phyloP scores from a whole-genome alignment of 2,329 filamentous ascomycete species.

The Nemania bipapillata region DNA sequence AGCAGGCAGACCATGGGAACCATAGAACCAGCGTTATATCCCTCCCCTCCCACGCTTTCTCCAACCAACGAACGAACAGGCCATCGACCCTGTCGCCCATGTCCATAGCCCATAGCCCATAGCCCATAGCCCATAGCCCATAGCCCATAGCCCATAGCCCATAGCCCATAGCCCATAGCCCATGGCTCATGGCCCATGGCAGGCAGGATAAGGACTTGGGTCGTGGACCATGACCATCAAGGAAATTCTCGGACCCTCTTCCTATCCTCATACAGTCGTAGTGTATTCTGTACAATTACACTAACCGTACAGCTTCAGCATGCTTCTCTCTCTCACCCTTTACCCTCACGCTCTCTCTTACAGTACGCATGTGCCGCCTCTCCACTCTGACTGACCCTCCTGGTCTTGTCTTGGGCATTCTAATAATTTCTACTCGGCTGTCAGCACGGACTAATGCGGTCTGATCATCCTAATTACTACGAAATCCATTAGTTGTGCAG shows the following conservation, averaged over 20 bases:
- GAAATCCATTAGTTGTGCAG: constrained; percentile 42
- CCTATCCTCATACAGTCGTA: constrained; percentile 30
- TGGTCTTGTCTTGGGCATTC: constrained; percentile 1
- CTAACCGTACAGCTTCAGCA: constrained; percentile 30
- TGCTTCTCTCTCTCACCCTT: constrained; percentile 28
- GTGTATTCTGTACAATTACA: constrained; percentile 16
- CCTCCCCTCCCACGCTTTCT: constrained; percentile 33
- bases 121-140: constrained; percentile 1
- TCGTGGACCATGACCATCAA: constrained; percentile 21
- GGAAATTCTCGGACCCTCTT: constrained; percentile 39
- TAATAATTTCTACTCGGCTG: constrained; percentile 34
- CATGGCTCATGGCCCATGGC: too few species aligned
- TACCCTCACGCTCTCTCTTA: constrained; percentile 15
- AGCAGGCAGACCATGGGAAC: constrained; percentile 19
- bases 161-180: too few species aligned
- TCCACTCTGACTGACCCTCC: constrained; percentile 30
- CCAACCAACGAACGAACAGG: constrained; percentile 33
- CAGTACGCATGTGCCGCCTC: constrained; percentile 25
- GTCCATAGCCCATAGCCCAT: constrained; percentile 24
- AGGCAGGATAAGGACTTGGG: constrained; percentile 27
- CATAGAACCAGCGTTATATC: constrained; percentile 36
- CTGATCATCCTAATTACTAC: constrained; percentile 44
- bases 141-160: constrained; percentile 11
- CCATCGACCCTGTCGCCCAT: constrained; percentile 32
- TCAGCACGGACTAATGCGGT: constrained; percentile 38